Percentiles rank a stretch among this genome's conserved stretches.
phyloP scores from a whole-genome alignment of 176 grass and related monocot species.

The Echinochloa phyllopogon region DNA sequence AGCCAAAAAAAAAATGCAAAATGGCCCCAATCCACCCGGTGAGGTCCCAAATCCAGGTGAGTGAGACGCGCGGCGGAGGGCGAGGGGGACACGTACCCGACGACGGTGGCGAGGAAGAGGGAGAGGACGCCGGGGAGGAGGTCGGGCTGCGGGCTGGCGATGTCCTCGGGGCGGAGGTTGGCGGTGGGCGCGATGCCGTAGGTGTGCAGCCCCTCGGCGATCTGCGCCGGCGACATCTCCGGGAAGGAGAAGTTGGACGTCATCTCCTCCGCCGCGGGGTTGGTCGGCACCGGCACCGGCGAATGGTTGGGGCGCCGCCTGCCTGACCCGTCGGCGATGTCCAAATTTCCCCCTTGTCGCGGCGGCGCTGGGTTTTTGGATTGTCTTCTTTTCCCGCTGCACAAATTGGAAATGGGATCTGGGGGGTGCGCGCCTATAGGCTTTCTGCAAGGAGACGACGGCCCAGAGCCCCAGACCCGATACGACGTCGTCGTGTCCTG shows the following conservation, averaged over 20 bases:
- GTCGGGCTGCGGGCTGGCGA: slow-evolving; percentile 47
- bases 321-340: too few species aligned
- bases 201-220: slow-evolving; percentile 32
- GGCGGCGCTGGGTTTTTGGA: too few species aligned
- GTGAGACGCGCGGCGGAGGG: neutral
- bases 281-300: too few species aligned
- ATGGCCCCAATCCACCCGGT: too few species aligned
- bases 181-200: slow-evolving; percentile 46
- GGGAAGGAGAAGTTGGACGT: slow-evolving; percentile 59
- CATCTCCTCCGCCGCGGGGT: neutral
- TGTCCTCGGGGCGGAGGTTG: slow-evolving; percentile 43
- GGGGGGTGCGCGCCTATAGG: too few species aligned
- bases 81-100: neutral
- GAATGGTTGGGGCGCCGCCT: too few species aligned
- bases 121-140: slow-evolving; percentile 49
- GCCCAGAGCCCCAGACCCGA: too few species aligned
- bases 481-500: too few species aligned
- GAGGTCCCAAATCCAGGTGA: neutral
- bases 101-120: slow-evolving; percentile 41
- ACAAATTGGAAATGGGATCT: too few species aligned
- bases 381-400: too few species aligned
- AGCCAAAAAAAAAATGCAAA: neutral
- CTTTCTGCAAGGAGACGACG: too few species aligned
- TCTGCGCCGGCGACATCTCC: slow-evolving; percentile 39
- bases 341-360: too few species aligned